A percentile compares a stretch with the other conserved stretches of the same genome.
phyloP scores from a whole-genome alignment of 495 filamentous ascomycete species.

The Xylaria longipes region DNA sequence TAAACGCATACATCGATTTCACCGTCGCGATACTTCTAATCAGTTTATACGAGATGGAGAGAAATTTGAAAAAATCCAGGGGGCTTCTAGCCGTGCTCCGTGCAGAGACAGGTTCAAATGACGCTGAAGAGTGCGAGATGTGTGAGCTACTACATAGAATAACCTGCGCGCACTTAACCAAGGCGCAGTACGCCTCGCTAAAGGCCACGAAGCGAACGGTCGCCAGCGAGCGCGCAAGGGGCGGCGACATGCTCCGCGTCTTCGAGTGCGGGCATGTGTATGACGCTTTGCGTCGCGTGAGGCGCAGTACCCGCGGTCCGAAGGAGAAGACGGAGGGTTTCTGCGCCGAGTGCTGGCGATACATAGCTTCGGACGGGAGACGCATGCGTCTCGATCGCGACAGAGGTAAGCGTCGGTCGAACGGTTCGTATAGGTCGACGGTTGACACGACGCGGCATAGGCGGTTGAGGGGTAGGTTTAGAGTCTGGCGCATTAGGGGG shows the following conservation, averaged over 20 bases:
- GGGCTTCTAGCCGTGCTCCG: neutral
- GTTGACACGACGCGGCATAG: neutral
- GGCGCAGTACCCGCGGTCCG: neutral
- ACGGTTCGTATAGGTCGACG: neutral
- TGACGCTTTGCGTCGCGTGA: neutral
- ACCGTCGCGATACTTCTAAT: no score
- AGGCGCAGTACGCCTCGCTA: neutral
- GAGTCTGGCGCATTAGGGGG: neutral
- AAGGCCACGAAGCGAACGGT: neutral
- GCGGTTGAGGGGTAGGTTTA: conserved; percentile 2
- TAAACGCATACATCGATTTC: neutral
- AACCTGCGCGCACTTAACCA: neutral
- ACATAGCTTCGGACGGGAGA: conserved; percentile 6
- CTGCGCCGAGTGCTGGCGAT: conserved; percentile 18
- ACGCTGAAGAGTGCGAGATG: neutral
- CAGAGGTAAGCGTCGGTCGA: neutral
- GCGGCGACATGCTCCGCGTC: neutral
- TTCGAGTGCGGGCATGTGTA: conserved; percentile 21
- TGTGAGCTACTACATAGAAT: neutral
- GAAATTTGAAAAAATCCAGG: no score
- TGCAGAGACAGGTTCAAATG: neutral
- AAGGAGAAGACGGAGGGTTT: neutral
- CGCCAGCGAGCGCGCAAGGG: neutral
- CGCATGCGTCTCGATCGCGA: neutral
- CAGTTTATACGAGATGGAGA: neutral